phyloP scores from a whole-genome alignment of 257 asterid species.

The Thymus mandschuricus region DNA sequence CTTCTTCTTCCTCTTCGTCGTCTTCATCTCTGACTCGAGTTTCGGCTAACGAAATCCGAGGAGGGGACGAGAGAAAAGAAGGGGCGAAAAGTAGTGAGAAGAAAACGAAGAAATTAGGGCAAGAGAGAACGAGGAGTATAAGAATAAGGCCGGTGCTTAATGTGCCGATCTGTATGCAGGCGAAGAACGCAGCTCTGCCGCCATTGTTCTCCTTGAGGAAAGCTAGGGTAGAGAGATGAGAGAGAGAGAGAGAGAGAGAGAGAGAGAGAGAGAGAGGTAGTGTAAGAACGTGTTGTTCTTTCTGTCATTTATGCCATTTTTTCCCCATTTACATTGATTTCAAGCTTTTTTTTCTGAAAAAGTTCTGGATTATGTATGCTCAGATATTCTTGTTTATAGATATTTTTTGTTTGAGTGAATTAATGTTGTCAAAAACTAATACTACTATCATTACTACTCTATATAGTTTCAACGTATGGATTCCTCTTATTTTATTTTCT shows the following conservation, averaged over 20 bases:
- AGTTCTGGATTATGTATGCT: too few relatives aligned
- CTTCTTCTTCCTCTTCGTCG: constrained; percentile 51
- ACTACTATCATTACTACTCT: background rate
- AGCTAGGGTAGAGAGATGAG: constrained; percentile 48
- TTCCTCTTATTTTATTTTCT: background rate
- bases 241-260: background rate
- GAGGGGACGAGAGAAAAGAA: constrained; percentile 40
- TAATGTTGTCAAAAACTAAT: background rate
- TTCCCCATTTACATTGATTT: constrained; percentile 13
- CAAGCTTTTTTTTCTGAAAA: background rate
- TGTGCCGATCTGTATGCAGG: constrained; percentile 69
- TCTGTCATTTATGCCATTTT: background rate
- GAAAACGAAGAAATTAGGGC: constrained; percentile 41
- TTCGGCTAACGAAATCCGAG: constrained; percentile 30
- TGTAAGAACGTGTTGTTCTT: constrained; percentile 31
- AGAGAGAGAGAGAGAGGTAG: background rate
- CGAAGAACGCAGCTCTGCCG: constrained; percentile 56
- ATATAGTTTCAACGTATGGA: background rate
- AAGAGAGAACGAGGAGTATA: constrained; percentile 49
- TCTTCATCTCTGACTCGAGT: constrained; percentile 46
- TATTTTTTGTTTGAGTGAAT: too few relatives aligned
- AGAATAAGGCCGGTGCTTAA: constrained; percentile 73
- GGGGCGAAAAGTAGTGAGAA: constrained; percentile 43
- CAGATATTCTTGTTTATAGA: too few relatives aligned
- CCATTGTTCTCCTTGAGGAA: constrained; percentile 66